Evolutionary conservation across 2,329 filamentous ascomycete genomes (phyloP).

Genomic region (Talaromyces islandicus): DNA sequence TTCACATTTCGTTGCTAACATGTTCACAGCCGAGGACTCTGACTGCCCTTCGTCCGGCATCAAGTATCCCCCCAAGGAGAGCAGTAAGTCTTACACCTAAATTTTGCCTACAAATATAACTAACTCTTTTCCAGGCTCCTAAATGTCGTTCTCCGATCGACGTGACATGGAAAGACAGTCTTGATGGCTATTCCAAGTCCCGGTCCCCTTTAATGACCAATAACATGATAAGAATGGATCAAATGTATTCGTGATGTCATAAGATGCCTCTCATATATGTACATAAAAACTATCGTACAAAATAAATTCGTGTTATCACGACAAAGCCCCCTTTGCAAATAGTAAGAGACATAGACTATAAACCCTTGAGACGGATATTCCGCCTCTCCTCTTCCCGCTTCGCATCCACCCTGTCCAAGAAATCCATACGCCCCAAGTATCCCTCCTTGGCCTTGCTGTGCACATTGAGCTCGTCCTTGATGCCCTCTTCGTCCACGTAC

Average conservation of each 20-base stretch:
- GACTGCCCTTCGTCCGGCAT: conserved; percentile 59
- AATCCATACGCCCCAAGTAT: conserved; percentile 57
- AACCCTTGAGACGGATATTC: conserved; percentile 43
- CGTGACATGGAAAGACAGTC: neutral
- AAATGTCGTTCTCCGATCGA: neutral
- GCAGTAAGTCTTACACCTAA: neutral
- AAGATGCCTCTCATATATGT: conserved; percentile 7
- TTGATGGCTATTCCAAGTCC: neutral
- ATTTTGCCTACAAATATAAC: too few species aligned
- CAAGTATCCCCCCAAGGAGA: conserved; percentile 57
- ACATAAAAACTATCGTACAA: conserved; percentile 8
- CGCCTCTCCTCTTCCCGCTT: conserved; percentile 52
- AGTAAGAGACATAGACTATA: conserved; percentile 14
- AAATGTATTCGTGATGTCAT: conserved; percentile 5
- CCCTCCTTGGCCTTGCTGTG: conserved; percentile 58
- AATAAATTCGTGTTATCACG: neutral
- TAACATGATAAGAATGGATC: conserved; percentile 1
- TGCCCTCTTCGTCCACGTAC: conserved; percentile 56
- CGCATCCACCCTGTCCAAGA: conserved; percentile 53
- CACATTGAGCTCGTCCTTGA: conserved; percentile 55
- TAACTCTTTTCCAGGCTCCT: neutral
- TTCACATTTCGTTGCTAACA: neutral
- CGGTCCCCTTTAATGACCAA: neutral
- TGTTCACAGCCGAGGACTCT: conserved; percentile 43
- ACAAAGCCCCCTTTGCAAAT: too few species aligned